Conservation (phyloP, 1,284 basidiomycete genomes). For the Porodaedalea pini region DNA sequence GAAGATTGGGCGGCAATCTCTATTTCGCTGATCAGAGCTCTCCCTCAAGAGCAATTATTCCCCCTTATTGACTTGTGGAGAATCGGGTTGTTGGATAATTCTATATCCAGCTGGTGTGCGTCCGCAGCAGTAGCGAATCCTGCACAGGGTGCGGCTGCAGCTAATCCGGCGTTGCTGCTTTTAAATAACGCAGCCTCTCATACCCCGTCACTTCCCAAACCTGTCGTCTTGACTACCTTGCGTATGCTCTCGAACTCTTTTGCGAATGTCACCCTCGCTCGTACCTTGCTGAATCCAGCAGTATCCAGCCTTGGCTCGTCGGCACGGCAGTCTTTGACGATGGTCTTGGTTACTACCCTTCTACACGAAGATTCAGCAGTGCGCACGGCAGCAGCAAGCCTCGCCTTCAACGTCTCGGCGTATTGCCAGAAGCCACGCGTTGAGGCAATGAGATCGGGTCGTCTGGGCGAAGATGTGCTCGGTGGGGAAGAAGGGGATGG, state of each 20-base stretch:
- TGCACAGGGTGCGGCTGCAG: slow-evolving; percentile 34
- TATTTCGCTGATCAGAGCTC: slow-evolving; percentile 38
- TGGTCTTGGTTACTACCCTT: slow-evolving; percentile 61
- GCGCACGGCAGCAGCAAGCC: slow-evolving; percentile 74
- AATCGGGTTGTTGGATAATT: slow-evolving; percentile 64
- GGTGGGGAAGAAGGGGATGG: slow-evolving; percentile 51
- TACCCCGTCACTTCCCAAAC: slow-evolving; percentile 35
- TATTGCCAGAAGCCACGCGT: slow-evolving; percentile 58
- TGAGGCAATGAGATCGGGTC: slow-evolving; percentile 38
- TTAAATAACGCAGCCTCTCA: slow-evolving; percentile 6
- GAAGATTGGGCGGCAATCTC: slow-evolving; percentile 49
- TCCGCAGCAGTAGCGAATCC: slow-evolving; percentile 35
- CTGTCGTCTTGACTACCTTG: slow-evolving; percentile 64
- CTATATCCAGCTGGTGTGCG: slow-evolving; percentile 51
- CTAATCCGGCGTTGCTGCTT: slow-evolving; percentile 27
- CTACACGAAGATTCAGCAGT: slow-evolving; percentile 67
- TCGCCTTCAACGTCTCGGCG: slow-evolving; percentile 74
- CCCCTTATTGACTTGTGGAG: slow-evolving; percentile 85
- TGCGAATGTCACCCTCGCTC: slow-evolving; percentile 50
- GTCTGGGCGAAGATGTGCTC: slow-evolving; percentile 31
- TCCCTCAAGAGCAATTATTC: slow-evolving; percentile 65
- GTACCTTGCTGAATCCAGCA: slow-evolving; percentile 44
- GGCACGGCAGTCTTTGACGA: slow-evolving; percentile 37
- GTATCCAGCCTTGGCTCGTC: slow-evolving; percentile 26
- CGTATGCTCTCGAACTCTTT: slow-evolving; percentile 77